phyloP scores from a whole-genome alignment of 768 basidiomycete genomes.

The Mycena capillaripes region DNA sequence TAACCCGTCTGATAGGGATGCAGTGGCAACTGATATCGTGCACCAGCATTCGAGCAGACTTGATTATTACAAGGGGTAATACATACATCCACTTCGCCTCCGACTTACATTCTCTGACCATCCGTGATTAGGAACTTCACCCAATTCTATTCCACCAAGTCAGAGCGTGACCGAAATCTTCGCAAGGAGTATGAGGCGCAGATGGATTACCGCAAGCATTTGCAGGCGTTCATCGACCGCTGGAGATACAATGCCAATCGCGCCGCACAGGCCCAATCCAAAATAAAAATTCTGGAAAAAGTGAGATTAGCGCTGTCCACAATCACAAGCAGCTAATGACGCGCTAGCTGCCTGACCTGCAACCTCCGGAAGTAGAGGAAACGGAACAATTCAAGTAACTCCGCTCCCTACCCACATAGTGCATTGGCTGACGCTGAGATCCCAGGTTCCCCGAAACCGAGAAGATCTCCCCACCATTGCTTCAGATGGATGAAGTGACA shows the following conservation, averaged over 20 bases:
- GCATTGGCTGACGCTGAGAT: constrained; percentile 3
- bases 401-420: neutral
- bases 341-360: constrained; percentile 86
- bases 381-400: constrained; percentile 90
- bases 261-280: constrained; percentile 88
- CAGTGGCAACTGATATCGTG: constrained; percentile 98
- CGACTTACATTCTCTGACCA: constrained; percentile 12
- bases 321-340: neutral
- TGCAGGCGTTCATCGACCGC: constrained; percentile 98
- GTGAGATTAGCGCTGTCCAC: constrained; percentile 46
- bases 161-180: constrained; percentile 91
- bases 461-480: constrained; percentile 95
- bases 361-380: constrained; percentile 94
- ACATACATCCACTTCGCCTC: neutral
- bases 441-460: constrained; percentile 93
- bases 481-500: constrained; percentile 91
- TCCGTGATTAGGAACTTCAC: constrained; percentile 82
- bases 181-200: constrained; percentile 97
- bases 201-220: constrained; percentile 93
- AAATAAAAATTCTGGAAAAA: constrained; percentile 86
- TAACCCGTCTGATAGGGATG: constrained; percentile 67
- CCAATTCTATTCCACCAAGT: constrained; percentile 99
- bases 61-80: constrained; percentile 97
- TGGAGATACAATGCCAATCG: constrained; percentile 99
- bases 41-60: constrained; percentile 93